These are phyloP conservation scores for Penicillium expansum DNA, from an alignment of 2,329 filamentous ascomycete species.

Conservation along the genomic window DNA sequence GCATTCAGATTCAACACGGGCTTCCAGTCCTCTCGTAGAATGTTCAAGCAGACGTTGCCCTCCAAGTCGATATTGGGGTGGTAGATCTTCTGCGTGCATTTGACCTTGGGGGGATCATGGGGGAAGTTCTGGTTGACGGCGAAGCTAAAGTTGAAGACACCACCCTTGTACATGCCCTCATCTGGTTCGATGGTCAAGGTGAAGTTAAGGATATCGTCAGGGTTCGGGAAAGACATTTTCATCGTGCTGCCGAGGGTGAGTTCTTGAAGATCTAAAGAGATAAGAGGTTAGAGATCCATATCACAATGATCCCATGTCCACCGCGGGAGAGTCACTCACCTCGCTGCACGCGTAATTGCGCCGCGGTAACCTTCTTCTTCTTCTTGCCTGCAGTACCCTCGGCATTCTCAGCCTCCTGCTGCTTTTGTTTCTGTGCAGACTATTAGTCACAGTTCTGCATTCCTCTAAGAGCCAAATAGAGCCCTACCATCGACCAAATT, in stretches of 20 bases:
- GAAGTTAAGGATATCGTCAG: constrained; percentile 59
- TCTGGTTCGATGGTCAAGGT: constrained; percentile 50
- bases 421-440: constrained; percentile 62
- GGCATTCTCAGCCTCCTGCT: constrained; percentile 93
- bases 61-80: constrained; percentile 98
- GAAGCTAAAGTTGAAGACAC: constrained; percentile 85
- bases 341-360: constrained; percentile 93
- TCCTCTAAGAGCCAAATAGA: background rate
- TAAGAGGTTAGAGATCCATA: background rate
- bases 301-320: background rate
- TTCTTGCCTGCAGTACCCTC: constrained; percentile 75
- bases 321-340: constrained; percentile 53
- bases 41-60: constrained; percentile 97
- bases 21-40: constrained; percentile 97
- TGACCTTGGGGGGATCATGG: constrained; percentile 95
- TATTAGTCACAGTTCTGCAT: constrained; percentile 17
- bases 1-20: constrained; percentile 95
- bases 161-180: constrained; percentile 77
- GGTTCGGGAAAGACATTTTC: constrained; percentile 55
- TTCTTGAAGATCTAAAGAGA: constrained; percentile 45
- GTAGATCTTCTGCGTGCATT: constrained; percentile 97
- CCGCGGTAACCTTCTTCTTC: constrained; percentile 98
- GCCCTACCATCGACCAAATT: constrained; percentile 94
- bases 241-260: constrained; percentile 55
- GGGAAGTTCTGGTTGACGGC: constrained; percentile 92